A percentile compares a stretch with the other conserved stretches of the same genome.
These are phyloP conservation scores for Lentinula sp. DNA, from an alignment of 768 basidiomycete genomes.

Conservation along the genomic window DNA sequence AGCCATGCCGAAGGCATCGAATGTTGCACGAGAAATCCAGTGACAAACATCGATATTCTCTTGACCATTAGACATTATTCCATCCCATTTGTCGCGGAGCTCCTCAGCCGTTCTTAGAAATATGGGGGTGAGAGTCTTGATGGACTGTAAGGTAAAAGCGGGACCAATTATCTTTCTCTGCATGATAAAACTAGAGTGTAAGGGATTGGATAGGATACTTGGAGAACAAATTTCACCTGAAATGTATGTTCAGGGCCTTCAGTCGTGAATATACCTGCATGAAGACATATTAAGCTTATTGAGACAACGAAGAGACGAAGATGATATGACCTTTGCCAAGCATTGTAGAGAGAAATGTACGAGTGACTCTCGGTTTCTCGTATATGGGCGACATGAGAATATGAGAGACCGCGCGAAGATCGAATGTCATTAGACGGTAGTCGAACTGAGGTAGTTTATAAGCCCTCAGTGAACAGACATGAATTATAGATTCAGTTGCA, in stretches of 20 bases:
- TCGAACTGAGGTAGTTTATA: constrained; percentile 32
- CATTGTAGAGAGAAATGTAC: constrained; percentile 36
- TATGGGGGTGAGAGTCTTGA: constrained; percentile 38
- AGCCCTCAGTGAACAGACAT: no score
- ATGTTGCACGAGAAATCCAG: constrained; percentile 56
- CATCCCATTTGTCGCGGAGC: constrained; percentile 37
- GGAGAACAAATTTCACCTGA: constrained; percentile 21
- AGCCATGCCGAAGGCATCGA: constrained; percentile 60
- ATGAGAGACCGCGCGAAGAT: constrained; percentile 41
- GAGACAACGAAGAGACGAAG: background rate
- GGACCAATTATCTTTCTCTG: constrained; percentile 43
- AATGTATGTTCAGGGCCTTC: constrained; percentile 44
- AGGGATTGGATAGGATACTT: background rate
- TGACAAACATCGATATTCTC: constrained; percentile 41
- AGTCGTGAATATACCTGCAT: constrained; percentile 42
- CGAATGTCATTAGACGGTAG: constrained; percentile 47
- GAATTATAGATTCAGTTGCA: background rate
- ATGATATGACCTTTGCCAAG: constrained; percentile 37
- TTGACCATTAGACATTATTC: constrained; percentile 16
- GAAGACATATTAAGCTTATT: background rate
- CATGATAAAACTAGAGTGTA: background rate
- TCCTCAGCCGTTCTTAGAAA: constrained; percentile 49
- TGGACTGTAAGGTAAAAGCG: constrained; percentile 39
- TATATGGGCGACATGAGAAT: constrained; percentile 41
- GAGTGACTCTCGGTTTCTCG: constrained; percentile 55